Percentiles rank a stretch among this genome's conserved stretches.
Conservation (phyloP, 2,329 filamentous ascomycete species). For the Nigrograna mackinnonii region DNA sequence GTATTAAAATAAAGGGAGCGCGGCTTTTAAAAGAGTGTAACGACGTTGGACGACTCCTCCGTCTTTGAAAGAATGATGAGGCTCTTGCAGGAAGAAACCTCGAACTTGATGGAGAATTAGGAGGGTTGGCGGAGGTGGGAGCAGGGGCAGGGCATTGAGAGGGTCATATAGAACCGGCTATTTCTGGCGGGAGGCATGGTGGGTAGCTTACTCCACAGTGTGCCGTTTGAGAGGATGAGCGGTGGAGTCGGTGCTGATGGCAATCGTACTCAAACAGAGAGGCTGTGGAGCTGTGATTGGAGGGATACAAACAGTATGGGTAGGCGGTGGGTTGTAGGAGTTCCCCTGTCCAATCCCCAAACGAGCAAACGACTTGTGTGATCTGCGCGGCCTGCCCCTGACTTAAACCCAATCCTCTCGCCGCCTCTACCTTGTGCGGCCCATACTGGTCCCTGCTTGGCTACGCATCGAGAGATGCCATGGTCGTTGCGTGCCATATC, state of each 20-base stretch:
- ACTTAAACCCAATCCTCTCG: too few relatives aligned
- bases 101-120: slow-evolving; percentile 33
- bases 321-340: too few relatives aligned
- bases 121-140: slow-evolving; percentile 20
- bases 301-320: too few relatives aligned
- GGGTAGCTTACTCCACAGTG: slow-evolving; percentile 5
- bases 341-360: slow-evolving; percentile 1
- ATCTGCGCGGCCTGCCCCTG: slow-evolving; percentile 5
- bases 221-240: slow-evolving; percentile 3
- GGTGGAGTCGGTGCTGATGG: not conserved
- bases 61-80: slow-evolving; percentile 21
- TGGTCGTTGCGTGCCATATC: too few relatives aligned
- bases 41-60: slow-evolving; percentile 34
- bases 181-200: slow-evolving; percentile 15
- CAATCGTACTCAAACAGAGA: too few relatives aligned
- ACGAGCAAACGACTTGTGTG: not conserved
- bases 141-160: slow-evolving; percentile 27
- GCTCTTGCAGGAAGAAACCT: too few relatives aligned
- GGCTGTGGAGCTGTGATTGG: too few relatives aligned
- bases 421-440: too few relatives aligned
- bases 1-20: slow-evolving; percentile 13
- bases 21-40: slow-evolving; percentile 38
- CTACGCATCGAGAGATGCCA: too few relatives aligned
- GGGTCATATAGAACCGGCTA: slow-evolving; percentile 33
- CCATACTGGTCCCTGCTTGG: too few relatives aligned